Percentiles rank a stretch among this genome's conserved stretches.
These are phyloP conservation scores for Lentinula sp. DNA, from an alignment of 768 basidiomycete species.

Conservation along the genomic window DNA sequence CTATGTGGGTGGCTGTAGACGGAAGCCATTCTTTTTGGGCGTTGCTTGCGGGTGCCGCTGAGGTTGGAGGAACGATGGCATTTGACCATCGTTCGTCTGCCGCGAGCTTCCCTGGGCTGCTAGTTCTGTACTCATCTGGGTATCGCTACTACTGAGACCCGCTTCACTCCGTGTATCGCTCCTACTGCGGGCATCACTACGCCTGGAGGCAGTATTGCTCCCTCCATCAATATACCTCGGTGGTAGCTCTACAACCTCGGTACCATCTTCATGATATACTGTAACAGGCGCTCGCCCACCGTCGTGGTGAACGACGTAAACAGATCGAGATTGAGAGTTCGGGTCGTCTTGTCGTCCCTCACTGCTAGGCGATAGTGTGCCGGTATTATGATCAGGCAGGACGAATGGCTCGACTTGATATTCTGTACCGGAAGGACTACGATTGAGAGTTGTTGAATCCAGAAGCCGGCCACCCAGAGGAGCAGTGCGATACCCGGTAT, in stretches of 20 bases:
- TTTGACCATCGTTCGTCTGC: background rate
- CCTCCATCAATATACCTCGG: constrained; percentile 36
- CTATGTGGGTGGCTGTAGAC: background rate
- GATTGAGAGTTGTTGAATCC: background rate
- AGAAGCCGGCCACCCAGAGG: constrained; percentile 1
- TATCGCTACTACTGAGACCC: background rate
- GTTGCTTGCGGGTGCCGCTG: background rate
- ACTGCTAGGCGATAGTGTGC: background rate
- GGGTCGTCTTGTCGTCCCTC: background rate
- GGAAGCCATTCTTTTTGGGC: background rate
- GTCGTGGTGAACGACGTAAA: constrained; percentile 61
- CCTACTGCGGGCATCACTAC: background rate
- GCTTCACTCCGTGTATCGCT: background rate
- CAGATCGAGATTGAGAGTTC: constrained; percentile 16
- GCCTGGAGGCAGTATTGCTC: background rate
- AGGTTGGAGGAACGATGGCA: background rate
- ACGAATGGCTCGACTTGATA: constrained; percentile 41
- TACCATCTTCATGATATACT: constrained; percentile 48
- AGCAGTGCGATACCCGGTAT: constrained; percentile 19
- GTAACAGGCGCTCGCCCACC: constrained; percentile 52
- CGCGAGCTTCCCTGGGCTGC: background rate
- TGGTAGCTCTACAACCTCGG: constrained; percentile 55
- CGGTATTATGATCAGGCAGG: constrained; percentile 27
- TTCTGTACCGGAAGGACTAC: constrained; percentile 8
- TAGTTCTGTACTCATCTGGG: background rate